These are phyloP conservation scores for Erythrophleum ivorense DNA, from an alignment of 331 rosid species.

Conservation along the genomic window DNA sequence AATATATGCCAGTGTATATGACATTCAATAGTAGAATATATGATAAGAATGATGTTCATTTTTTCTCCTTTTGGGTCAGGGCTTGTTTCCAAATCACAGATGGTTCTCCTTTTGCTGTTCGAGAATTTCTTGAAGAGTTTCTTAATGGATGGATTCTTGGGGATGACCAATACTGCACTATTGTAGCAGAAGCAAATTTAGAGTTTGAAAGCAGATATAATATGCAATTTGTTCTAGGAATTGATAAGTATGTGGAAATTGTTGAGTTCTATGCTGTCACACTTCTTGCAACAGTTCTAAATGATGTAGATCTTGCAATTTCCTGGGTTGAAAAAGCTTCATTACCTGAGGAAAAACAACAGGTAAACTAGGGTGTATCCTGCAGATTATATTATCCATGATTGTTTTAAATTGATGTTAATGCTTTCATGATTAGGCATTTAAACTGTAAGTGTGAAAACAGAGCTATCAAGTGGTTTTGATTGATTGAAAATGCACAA, in stretches of 20 bases:
- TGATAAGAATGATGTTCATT: not conserved
- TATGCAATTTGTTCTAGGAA: slow-evolving; percentile 48
- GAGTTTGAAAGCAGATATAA: slow-evolving; percentile 34
- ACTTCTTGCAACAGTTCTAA: slow-evolving; percentile 52
- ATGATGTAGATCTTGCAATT: slow-evolving; percentile 62
- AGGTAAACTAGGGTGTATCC: slow-evolving; percentile 53
- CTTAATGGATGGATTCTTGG: slow-evolving; percentile 71
- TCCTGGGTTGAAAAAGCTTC: slow-evolving; percentile 80
- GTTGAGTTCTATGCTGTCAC: slow-evolving; percentile 67
- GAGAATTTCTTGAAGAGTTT: slow-evolving; percentile 65
- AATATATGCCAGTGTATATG: slow-evolving; percentile 3
- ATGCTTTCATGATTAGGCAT: slow-evolving; percentile 21
- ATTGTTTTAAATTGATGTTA: not conserved
- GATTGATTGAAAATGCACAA: slow-evolving; percentile 14
- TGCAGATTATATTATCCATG: not conserved
- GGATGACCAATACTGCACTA: slow-evolving; percentile 54
- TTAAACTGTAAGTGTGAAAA: slow-evolving; percentile 6
- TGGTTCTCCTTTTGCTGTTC: slow-evolving; percentile 50
- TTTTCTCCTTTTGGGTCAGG: slow-evolving; percentile 50
- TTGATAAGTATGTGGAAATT: slow-evolving; percentile 66
- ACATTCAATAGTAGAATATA: slow-evolving; percentile 1
- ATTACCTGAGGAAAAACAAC: slow-evolving; percentile 69
- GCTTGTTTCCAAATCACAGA: slow-evolving; percentile 63
- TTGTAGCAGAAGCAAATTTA: slow-evolving; percentile 43
- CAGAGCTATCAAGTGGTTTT: slow-evolving; percentile 2